Conservation (phyloP, 495 filamentous ascomycete species). For the Annulohypoxylon bovei region DNA sequence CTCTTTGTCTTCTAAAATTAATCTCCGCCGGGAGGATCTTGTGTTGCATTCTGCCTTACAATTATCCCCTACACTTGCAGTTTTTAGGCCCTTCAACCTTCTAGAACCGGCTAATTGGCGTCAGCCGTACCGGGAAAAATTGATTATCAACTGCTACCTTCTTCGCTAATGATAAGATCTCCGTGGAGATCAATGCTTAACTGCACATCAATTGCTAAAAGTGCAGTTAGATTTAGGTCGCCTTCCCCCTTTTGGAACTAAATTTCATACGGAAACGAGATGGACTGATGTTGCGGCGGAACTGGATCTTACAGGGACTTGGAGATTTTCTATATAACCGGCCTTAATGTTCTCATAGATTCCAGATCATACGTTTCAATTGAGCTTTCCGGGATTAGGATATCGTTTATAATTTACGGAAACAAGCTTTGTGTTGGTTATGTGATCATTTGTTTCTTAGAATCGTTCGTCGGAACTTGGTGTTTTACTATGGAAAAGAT, state of each 20-base stretch:
- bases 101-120: constrained; percentile 28
- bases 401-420: too few species aligned
- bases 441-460: too few species aligned
- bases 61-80: constrained; percentile 30
- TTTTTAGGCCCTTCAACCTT: not conserved
- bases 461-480: too few species aligned
- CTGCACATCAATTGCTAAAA: constrained; percentile 9
- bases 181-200: constrained; percentile 4
- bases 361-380: not conserved
- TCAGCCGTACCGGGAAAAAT: constrained; percentile 13
- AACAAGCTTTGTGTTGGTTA: too few species aligned
- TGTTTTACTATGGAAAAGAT: too few species aligned
- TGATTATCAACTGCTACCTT: constrained; percentile 5
- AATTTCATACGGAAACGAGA: not conserved
- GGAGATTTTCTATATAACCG: not conserved
- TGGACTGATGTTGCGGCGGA: not conserved
- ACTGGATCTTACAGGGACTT: not conserved
- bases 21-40: not conserved
- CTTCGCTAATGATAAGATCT: constrained; percentile 21
- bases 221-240: not conserved
- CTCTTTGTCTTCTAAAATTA: constrained; percentile 7
- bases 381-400: too few species aligned
- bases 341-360: not conserved
- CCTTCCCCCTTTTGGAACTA: not conserved
- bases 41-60: constrained; percentile 14